Evolutionary conservation across 2,329 filamentous ascomycete species (phyloP), one percentile per base, ranked within the genome.

Genomic region (Blastomyces silverae): DNA sequence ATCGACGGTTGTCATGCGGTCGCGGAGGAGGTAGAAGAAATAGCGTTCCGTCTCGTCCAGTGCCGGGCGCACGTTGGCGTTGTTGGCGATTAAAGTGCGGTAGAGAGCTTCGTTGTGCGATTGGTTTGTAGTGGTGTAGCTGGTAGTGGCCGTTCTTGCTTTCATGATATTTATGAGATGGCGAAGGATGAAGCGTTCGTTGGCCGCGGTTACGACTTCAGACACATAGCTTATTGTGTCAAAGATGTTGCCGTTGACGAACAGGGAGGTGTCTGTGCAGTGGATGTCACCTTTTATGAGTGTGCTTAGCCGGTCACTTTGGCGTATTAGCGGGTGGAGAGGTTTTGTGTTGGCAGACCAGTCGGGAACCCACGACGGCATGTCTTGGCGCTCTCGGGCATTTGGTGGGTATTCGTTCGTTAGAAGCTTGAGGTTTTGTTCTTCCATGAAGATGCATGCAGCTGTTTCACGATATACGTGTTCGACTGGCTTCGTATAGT

Each of bases 351-450:
- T 63, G 56, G 61, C 52, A 37, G 65, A 66, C 63, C 63, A 66
- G 25, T 66, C 65, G 20, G 65, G 65, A 22, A 66, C 65, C 65
- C 65, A 66, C 25, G 65, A 64, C 3, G 62, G 65, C 48, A 64
- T 44, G 22, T 60, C 59, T 55, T 56, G 61, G 20, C 55, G 28
- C n/a, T 25, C 61, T 15, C 61, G 48, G 4, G 61, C 34, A 37
- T 63, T 63, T 42, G 61, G 61, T 13, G 61, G 61, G 15, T 63
- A 63, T 63, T 63, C 61, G 22, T 63, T 63, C n/a, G 61, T 53
- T 4, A 63, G 50, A 31, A 63, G 44, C 42, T 63, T 63, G 31
- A 63, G 61, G 50, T 56, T 44, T 34, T 63, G 61, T 50, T 63
- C 61, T 22, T 56, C 37, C 17, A 25, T 55, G 44, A 63, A 46